These are phyloP conservation scores for Pythium myriotylum DNA, from an alignment of 352 stramenopile genomes.

Conservation along the genomic window DNA sequence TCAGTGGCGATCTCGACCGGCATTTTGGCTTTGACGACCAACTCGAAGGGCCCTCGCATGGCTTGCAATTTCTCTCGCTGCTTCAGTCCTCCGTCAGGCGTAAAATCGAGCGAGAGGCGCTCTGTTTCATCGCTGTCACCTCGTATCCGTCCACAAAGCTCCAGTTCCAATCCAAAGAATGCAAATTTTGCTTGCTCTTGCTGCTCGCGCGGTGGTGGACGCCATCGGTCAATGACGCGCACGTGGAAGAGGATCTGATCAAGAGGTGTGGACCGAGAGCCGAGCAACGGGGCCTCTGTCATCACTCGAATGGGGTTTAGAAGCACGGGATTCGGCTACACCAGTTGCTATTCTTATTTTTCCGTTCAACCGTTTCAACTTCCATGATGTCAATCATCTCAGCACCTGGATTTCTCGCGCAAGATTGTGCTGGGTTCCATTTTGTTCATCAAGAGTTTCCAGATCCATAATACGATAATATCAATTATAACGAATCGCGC, in stretches of 20 bases:
- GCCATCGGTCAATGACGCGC: constrained; percentile 26
- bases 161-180: constrained; percentile 27
- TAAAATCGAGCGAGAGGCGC: constrained; percentile 9
- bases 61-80: constrained; percentile 2
- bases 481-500: neutral
- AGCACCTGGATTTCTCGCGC: too few relatives aligned
- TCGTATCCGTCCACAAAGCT: constrained; percentile 3
- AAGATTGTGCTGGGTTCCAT: too few relatives aligned
- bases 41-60: constrained; percentile 26
- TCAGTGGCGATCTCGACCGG: constrained; percentile 12
- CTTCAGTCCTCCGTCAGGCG: neutral
- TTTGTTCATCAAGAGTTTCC: neutral
- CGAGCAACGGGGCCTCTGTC: neutral
- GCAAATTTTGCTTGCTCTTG: neutral
- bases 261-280: neutral
- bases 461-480: neutral
- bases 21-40: constrained; percentile 22
- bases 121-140: neutral
- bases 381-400: too few relatives aligned
- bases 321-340: neutral
- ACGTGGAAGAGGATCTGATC: constrained; percentile 26
- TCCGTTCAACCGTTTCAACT: too few relatives aligned
- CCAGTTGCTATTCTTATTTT: too few relatives aligned
- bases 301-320: neutral
- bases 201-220: neutral